Percentiles rank a stretch among this genome's conserved stretches.
Conservation (phyloP, 768 basidiomycete species). For the Kondoa subrosea region DNA sequence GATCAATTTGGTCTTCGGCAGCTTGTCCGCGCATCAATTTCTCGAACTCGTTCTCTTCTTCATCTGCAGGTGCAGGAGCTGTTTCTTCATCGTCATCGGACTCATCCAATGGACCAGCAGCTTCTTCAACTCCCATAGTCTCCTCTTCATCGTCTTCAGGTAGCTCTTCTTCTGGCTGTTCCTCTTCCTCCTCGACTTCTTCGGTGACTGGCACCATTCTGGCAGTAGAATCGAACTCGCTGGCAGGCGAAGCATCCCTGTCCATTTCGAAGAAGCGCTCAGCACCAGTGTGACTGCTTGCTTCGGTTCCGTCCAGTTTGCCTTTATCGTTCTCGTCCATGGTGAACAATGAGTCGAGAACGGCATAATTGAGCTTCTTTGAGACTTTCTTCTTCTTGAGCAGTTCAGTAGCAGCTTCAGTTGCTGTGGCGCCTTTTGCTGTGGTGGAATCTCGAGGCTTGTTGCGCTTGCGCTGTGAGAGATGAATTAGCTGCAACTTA, state of each 20-base stretch:
- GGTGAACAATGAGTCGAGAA: slow-evolving; percentile 57
- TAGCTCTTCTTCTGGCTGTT: background rate
- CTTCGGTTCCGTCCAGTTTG: slow-evolving; percentile 4
- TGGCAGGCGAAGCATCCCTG: background rate
- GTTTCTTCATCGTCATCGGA: background rate
- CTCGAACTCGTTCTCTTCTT: background rate
- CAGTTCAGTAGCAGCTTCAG: slow-evolving; percentile 58
- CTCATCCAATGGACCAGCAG: background rate
- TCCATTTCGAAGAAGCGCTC: background rate
- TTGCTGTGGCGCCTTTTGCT: slow-evolving; percentile 49
- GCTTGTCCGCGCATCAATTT: background rate
- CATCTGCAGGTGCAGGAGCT: background rate
- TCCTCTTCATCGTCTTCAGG: background rate
- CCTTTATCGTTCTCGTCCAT: slow-evolving; percentile 4
- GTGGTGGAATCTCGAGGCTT: slow-evolving; percentile 60
- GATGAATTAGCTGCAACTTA: background rate
- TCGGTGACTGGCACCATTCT: background rate
- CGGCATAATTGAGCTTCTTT: slow-evolving; percentile 85
- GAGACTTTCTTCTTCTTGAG: slow-evolving; percentile 71
- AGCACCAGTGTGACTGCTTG: background rate
- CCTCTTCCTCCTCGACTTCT: too few relatives aligned
- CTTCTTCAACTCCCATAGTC: background rate
- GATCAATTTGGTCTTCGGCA: background rate
- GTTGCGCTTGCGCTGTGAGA: slow-evolving; percentile 24
- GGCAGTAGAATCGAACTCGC: background rate